Percentiles rank a stretch among this genome's conserved stretches.
phyloP scores from a whole-genome alignment of 257 asterid genomes.

The Solanum chmielewskii region DNA sequence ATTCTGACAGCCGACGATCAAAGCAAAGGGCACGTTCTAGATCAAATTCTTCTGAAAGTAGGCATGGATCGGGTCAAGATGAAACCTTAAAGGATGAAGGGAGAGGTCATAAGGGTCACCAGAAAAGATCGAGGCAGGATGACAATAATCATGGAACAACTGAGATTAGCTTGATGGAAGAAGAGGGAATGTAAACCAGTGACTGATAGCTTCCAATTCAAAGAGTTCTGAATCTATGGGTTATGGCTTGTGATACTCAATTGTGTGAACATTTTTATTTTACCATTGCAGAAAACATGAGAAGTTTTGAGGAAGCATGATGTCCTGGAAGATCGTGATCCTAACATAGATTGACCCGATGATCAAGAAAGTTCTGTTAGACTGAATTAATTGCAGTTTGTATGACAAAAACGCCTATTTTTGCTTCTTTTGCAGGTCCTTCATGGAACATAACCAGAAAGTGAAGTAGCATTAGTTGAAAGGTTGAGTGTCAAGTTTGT shows the following conservation, averaged over 20 bases:
- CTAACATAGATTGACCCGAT: constrained; percentile 13
- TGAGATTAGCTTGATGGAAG: constrained; percentile 3
- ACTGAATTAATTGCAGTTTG: constrained; percentile 21
- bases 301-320: background rate
- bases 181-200: constrained; percentile 10
- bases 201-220: constrained; percentile 10
- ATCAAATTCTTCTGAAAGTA: constrained; percentile 42
- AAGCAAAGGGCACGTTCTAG: constrained; percentile 43
- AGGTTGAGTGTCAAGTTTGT: constrained; percentile 28
- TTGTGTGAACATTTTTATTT: constrained; percentile 8
- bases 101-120: constrained; percentile 20
- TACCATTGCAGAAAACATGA: constrained; percentile 1
- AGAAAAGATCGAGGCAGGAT: constrained; percentile 4
- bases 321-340: constrained; percentile 8
- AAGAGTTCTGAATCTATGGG: constrained; percentile 5
- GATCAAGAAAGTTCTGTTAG: constrained; percentile 20
- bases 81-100: constrained; percentile 24
- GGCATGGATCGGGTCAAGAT: constrained; percentile 22
- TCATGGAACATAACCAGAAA: constrained; percentile 18
- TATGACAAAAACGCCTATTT: constrained; percentile 26
- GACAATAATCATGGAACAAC: constrained; percentile 1
- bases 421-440: constrained; percentile 71
- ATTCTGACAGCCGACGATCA: constrained; percentile 41
- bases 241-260: constrained; percentile 8
- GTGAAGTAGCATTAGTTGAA: constrained; percentile 37